phyloP scores from a whole-genome alignment of 1,284 basidiomycete species.

The Grifola frondosa region DNA sequence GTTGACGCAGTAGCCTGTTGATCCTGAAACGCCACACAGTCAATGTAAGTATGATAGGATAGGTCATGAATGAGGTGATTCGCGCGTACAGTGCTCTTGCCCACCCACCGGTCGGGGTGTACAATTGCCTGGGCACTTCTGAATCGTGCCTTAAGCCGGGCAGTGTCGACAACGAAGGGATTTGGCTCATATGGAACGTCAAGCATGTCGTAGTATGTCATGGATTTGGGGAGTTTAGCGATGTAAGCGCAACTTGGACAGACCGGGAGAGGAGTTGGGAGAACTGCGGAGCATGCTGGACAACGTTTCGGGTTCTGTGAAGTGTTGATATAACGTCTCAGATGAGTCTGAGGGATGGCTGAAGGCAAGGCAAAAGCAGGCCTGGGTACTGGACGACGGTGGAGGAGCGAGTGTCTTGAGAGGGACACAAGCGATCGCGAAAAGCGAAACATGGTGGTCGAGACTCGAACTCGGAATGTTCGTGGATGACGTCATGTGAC shows the following conservation, averaged over 20 bases:
- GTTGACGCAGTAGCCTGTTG: conserved; percentile 61
- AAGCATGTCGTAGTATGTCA: conserved; percentile 63
- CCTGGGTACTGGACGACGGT: neutral
- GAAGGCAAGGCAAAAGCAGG: neutral
- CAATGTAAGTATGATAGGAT: conserved; percentile 7
- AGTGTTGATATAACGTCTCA: conserved; percentile 1
- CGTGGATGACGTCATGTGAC: conserved; percentile 29
- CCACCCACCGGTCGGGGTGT: conserved; percentile 81
- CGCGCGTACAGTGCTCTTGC: conserved; percentile 52
- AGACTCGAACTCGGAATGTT: conserved; percentile 5
- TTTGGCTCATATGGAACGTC: conserved; percentile 57
- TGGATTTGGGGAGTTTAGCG: conserved; percentile 47
- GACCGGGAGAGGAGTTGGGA: conserved; percentile 65
- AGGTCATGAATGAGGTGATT: neutral
- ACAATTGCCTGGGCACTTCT: conserved; percentile 69
- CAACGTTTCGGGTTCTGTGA: conserved; percentile 34
- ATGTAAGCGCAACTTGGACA: conserved; percentile 70
- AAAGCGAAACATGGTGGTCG: conserved; percentile 26
- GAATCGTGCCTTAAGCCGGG: conserved; percentile 59
- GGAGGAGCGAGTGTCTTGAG: conserved; percentile 2
- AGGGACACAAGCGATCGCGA: conserved; percentile 13
- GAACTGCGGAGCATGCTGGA: conserved; percentile 54
- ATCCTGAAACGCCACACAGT: conserved; percentile 40
- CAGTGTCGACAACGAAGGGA: conserved; percentile 60
- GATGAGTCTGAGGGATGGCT: neutral